Base-by-base conservation (phyloP, 2,329 filamentous ascomycete genomes). In the Scortechinia acanthostroma region DNA sequence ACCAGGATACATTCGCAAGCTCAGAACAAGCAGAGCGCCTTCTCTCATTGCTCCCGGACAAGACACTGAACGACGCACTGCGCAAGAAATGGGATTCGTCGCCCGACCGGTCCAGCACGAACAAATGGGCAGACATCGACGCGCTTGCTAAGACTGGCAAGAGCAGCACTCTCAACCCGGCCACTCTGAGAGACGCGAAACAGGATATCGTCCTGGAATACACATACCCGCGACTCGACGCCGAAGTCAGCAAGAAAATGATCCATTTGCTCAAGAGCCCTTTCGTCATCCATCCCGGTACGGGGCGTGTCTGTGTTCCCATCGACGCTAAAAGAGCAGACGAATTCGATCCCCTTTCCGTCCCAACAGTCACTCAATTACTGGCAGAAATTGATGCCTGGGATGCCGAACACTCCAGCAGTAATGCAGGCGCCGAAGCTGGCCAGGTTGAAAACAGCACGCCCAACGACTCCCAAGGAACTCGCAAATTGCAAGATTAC, bases 261-360 rank as follows among this genome's bases (percentile, higher is more conserved):
- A 97, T 96, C 69, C 93, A 98, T 75, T 80, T 98, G 74, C 82
- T 98, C 54, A 98, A 98, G 63, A 91, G 85, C 50, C 93, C 93
- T 1, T 98, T 98, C 58, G 91, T 96, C 49, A 84, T 98, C 28
- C 93, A 98, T 61, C 93, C 93, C 0, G 90, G 90, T 16, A 98
- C 93, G 0, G 91, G 93, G 1, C 73, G 91, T 45, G 88, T 98
- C 4, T 98, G 93, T 68, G 93, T 98, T 44, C 93, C 93, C 2
- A 97, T 98, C 55, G 88, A 97, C 59, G 77, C 80, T 1, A 68
- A 70, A 25, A 72, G 68, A 3, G 75, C 91, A 1, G 88, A 93
- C 43, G 76, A 83, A 3, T 98, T 98, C 55, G 88, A 97, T 58
- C 93, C 93, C 0, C 70, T 95, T 1, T 69, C 64, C 2, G 91